Base-by-base conservation (phyloP, 208 protist species). In the Crithidia expoeki region DNA sequence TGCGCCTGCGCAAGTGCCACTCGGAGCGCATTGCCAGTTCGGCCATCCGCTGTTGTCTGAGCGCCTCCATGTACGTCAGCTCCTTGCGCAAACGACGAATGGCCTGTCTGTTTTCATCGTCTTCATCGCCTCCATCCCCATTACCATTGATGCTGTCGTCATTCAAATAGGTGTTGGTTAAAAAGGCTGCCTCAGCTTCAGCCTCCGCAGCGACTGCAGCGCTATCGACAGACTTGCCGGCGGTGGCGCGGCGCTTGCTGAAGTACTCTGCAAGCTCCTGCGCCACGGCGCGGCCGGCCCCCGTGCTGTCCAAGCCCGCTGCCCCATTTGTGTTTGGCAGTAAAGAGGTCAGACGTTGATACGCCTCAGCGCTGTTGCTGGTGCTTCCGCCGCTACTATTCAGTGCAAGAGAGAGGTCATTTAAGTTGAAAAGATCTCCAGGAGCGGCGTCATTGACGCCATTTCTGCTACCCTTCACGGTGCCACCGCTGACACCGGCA, bases 51-150 rank as follows among this genome's bases (percentile, higher is more conserved):
- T 92, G 73, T 55, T 69, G 44, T 57, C 75, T 66, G 21, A 75
- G 42, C n/a, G 38, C 52, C 52, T 88, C 76, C 50, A 89, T 67
- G 73, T 89, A 85, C 61, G 81, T 69, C 25, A 89, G 67, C 72
- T 89, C 80, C 36, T 59, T 34, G 9, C 71, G 72, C 19, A 92
- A 72, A 36, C 64, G 60, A 19, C 59, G 60, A 62, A 89, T 85
- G 33, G 74, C 67, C 30, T 72, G 65, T 25, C 53, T 33, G 51
- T 84, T 80, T 28, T 65, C 78, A 23, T 84, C 75, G 1, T 11
- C 47, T 17, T 27, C 66, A 0, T 25, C 53, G 2, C 4, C 52
- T 3, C 19, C 65, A 2, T 34, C 49, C 16, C 52, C 67, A 3
- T 21, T 25, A 28, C 49, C 25, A 5, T 53, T 52, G 12, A 50